A percentile compares a stretch with the other conserved stretches of the same genome.
phyloP scores from a whole-genome alignment of 2,329 filamentous ascomycete species.

The Verticillium isaacii region DNA sequence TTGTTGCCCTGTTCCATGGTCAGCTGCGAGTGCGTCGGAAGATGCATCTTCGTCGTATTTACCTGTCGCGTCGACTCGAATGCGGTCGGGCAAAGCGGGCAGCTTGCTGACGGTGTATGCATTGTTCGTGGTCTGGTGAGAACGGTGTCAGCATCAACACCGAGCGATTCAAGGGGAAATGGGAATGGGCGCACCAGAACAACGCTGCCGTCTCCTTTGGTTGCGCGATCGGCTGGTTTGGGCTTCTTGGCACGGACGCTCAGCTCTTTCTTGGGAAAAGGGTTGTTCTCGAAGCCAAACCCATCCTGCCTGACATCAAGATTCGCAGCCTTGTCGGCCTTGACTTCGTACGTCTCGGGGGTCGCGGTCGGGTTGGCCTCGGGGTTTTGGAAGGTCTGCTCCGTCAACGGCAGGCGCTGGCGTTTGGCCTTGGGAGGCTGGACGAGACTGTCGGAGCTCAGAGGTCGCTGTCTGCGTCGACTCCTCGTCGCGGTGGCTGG shows the following conservation, averaged over 20 bases:
- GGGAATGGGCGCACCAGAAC: conserved; percentile 48
- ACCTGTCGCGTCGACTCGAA: conserved; percentile 64
- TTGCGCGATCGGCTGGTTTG: conserved; percentile 56
- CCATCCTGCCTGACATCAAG: conserved; percentile 41
- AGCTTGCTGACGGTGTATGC: conserved; percentile 84
- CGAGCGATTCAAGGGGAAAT: background rate
- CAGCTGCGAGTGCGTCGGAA: background rate
- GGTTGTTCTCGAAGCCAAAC: conserved; percentile 37
- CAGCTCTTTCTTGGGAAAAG: conserved; percentile 45
- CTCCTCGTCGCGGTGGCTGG: conserved; percentile 54
- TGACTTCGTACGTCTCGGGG: conserved; percentile 53
- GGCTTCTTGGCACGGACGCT: conserved; percentile 58
- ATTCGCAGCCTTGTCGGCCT: conserved; percentile 44
- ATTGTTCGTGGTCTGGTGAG: conserved; percentile 36
- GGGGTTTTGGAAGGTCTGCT: conserved; percentile 52
- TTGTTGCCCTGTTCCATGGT: conserved; percentile 46
- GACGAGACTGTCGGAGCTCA: conserved; percentile 47
- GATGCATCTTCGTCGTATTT: conserved; percentile 25
- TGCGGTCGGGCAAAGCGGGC: conserved; percentile 72
- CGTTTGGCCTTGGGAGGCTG: conserved; percentile 61
- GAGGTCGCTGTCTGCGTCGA: conserved; percentile 56
- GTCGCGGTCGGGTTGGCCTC: conserved; percentile 22
- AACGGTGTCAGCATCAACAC: background rate
- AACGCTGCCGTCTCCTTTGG: conserved; percentile 63
- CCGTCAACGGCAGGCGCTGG: conserved; percentile 51